Conservation (phyloP, 2,329 filamentous ascomycete species). For the Fusarium pseudonygamai region DNA sequence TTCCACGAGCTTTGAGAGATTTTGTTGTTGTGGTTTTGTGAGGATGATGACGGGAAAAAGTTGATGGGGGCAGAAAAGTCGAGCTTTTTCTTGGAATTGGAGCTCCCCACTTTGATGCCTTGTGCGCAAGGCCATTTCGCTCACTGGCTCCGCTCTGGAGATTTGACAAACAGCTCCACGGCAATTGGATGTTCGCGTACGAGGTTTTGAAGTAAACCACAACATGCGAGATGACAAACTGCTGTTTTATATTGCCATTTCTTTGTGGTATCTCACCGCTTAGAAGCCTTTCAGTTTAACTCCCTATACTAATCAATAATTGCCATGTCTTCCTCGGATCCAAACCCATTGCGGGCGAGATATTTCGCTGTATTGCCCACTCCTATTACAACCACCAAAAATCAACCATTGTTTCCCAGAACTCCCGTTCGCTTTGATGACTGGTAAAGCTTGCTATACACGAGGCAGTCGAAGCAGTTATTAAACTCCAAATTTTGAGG, state of each 20-base stretch:
- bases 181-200: neutral
- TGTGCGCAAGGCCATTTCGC: slow-evolving; percentile 41
- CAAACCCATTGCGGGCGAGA: neutral
- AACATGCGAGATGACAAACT: neutral
- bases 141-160: neutral
- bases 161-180: slow-evolving; percentile 4
- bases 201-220: neutral
- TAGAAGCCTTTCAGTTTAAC: neutral
- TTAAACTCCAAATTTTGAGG: no score
- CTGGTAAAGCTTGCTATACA: no score
- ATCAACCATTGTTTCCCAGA: no score
- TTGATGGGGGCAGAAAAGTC: slow-evolving; percentile 18
- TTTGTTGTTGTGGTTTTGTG: slow-evolving; percentile 18
- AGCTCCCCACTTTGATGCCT: slow-evolving; percentile 46
- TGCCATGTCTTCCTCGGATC: neutral
- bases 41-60: slow-evolving; percentile 30
- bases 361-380: no score
- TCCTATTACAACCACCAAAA: no score
- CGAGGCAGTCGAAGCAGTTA: no score
- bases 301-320: neutral
- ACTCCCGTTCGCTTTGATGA: no score
- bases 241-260: neutral
- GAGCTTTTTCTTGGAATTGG: slow-evolving; percentile 40
- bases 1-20: slow-evolving; percentile 14
- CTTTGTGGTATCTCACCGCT: neutral